Conservation (phyloP, 257 asterid genomes). For the Cruciata laevipes region DNA sequence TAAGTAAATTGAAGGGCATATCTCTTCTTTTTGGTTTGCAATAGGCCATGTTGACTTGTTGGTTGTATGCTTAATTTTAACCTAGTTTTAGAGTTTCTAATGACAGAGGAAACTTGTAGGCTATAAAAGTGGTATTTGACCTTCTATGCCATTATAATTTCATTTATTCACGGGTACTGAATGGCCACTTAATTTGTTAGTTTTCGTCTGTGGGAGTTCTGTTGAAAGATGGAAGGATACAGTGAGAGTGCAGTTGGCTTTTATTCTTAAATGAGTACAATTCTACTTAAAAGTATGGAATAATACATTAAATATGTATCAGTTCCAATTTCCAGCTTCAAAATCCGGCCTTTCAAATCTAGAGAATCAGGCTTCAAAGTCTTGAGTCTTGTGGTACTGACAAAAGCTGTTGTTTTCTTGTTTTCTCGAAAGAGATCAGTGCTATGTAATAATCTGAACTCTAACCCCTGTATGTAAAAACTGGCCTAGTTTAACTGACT, state of each 20-base stretch:
- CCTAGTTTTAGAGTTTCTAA: neutral
- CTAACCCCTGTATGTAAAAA: neutral
- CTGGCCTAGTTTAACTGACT: neutral
- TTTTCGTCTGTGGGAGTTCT: neutral
- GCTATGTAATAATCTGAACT: neutral
- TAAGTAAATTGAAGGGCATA: slow-evolving; percentile 14
- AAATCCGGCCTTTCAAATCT: neutral
- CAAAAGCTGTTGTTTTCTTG: neutral
- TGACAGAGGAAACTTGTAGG: neutral
- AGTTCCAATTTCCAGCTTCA: neutral
- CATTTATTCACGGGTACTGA: neutral
- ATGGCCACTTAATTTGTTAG: neutral
- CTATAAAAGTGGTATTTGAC: neutral
- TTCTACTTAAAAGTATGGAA: neutral
- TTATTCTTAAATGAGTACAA: neutral
- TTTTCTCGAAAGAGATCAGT: neutral
- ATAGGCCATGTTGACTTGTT: neutral
- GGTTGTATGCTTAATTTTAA: neutral
- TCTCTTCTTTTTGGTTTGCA: slow-evolving; percentile 13
- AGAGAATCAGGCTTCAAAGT: neutral
- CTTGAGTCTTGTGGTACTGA: neutral
- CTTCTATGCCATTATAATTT: neutral
- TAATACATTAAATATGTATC: neutral
- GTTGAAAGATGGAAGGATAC: no score
- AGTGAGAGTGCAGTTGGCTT: neutral